Base-by-base conservation (phyloP, 495 filamentous ascomycete species). In the Bathelium albidoporum region DNA sequence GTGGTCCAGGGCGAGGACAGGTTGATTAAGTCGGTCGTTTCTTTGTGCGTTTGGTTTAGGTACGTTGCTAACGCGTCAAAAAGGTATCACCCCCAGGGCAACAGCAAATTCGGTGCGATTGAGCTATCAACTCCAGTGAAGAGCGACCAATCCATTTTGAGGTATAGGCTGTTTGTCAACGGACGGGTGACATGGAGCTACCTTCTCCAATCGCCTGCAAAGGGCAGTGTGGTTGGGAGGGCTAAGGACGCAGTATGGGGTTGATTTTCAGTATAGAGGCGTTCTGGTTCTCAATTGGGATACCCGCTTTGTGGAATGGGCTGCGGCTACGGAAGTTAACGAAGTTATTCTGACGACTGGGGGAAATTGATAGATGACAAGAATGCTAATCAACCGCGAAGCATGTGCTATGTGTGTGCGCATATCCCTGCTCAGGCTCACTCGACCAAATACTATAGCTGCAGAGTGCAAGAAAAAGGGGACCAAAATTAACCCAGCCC, bases 31-130 rank as follows among this genome's bases (percentile, higher is more conserved):
- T 67, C 1, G 60, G 68, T 62, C 64, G 67, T 41, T 68, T 63
- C 9, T 65, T 59, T 52, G 59, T 64, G 59, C 2, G 1, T 28
- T 0, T 28, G 7, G 24, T 29, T 24, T 10, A 9, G 9, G 16
- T 0, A 2, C 2, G 36, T 59, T 31, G 62, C 52, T 60, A 34
- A 62, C 26, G 36, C 11, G 36, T 36, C 22, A 16, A 24, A 5
- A 58, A 87, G 85, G 69, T 95, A 96, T 66, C 82, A 90, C 29
- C 88, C 94, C 0, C 82, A 85, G 69, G 94, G 94, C 0, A 94
- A 95, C 70, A 88, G 83, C 59, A 98, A 98, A 72, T 92, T 95
- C 70, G 93, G 92, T 1, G 85, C 88, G 1, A 80, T 98, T n/a
- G 88, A 90, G 32, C 90, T 98, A 53, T 83, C 85, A 61, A 84